Conservation (phyloP, 2,329 filamentous ascomycete genomes). For the Aspergillus sp. region DNA sequence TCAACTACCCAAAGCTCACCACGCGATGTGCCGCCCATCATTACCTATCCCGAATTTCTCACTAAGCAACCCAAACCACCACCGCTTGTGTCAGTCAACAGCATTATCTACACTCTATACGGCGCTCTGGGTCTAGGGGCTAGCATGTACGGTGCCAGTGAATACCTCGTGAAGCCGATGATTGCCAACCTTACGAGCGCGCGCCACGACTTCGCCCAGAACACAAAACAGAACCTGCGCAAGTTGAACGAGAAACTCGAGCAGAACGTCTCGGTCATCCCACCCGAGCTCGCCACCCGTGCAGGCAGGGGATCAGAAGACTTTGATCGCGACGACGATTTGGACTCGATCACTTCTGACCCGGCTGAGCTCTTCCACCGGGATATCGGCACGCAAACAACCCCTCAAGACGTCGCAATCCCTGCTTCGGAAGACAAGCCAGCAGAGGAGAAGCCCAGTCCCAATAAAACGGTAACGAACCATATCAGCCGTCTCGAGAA, state of each 20-base stretch:
- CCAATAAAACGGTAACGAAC: slow-evolving; percentile 19
- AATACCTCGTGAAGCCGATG: slow-evolving; percentile 56
- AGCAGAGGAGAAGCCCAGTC: slow-evolving; percentile 9
- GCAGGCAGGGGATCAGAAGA: slow-evolving; percentile 16
- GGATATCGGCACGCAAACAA: slow-evolving; percentile 58
- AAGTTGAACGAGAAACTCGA: slow-evolving; percentile 52
- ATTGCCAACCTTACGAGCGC: slow-evolving; percentile 47
- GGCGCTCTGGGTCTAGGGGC: slow-evolving; percentile 50
- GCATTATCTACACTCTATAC: slow-evolving; percentile 52
- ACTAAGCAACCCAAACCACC: slow-evolving; percentile 52
- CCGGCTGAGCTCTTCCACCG: slow-evolving; percentile 59
- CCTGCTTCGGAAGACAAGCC: slow-evolving; percentile 7
- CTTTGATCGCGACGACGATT: slow-evolving; percentile 29
- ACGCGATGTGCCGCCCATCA: slow-evolving; percentile 52
- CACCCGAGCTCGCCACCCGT: slow-evolving; percentile 27
- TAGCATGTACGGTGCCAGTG: slow-evolving; percentile 52
- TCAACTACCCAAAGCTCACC: slow-evolving; percentile 5
- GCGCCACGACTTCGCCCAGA: slow-evolving; percentile 51
- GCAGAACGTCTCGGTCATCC: slow-evolving; percentile 47
- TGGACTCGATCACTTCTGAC: slow-evolving; percentile 48
- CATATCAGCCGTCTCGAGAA: slow-evolving; percentile 44
- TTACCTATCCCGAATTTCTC: slow-evolving; percentile 62
- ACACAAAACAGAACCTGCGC: slow-evolving; percentile 46
- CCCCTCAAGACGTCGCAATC: slow-evolving; percentile 29
- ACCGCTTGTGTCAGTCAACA: slow-evolving; percentile 53